Base-by-base conservation (phyloP, 441 rosid species). In the Hypseocharis bilobata region DNA sequence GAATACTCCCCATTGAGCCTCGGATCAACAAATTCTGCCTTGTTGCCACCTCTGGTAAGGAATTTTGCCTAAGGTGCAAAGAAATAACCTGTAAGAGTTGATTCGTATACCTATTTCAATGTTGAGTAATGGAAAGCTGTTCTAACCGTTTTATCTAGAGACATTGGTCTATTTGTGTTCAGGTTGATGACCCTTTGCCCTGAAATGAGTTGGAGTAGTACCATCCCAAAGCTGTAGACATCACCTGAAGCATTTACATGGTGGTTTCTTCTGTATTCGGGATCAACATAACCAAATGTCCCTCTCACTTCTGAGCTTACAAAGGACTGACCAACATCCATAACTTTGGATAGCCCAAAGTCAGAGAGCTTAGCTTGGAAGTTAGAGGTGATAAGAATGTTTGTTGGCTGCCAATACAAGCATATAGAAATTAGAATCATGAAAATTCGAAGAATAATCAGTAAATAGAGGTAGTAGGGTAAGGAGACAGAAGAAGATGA, bases 261-360 rank as follows among this genome's bases (percentile, higher is more conserved):
- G 70, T 57, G 85, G 69, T 84, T 84, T 59, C 71, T 75, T 63
- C 77, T 73, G 64, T 84, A 84, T 67, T 82, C 88, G 14, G 85
- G 86, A 71, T 86, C 85, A 4, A 86, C 85, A 51, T 82, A 82
- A 8, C 86, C 88, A 25, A 84, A 82, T 22, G 86, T 86, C 19
- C 91, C 88, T 65, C 88, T 71, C 56, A 86, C 85, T 78, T 84
- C 86, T 49, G 88, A 84, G 75, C 84, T 84, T 72, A 81, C 91
- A 63, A 74, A 70, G 27, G 88, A 82, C 65, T 78, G 84, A 36
- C 81, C 91, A 27, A 78, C 65, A 54, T 84, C 82, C 78, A 82
- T 82, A 26, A 86, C 82, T 70, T 84, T 84, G 10, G 91, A 84
- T 26, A 84, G 62, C 17, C 91, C 85, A 2, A 84, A 86, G 60